Base-by-base conservation (phyloP, 768 basidiomycete genomes). In the Leucosporidium scottii region DNA sequence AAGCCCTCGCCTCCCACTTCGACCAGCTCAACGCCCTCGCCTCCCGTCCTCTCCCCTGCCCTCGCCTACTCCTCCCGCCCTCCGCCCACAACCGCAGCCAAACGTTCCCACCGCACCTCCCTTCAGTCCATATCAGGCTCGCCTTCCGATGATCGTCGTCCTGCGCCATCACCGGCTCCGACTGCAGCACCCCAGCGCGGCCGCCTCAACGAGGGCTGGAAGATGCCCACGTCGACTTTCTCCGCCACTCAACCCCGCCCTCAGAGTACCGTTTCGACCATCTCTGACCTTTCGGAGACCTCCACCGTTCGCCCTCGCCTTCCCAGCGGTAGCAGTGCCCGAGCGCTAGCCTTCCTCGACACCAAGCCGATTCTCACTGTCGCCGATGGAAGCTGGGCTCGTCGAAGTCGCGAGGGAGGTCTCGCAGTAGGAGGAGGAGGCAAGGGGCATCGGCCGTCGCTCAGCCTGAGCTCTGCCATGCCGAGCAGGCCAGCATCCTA, bases 181-280 rank as follows among this genome's bases (percentile, higher is more conserved):
- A 23, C 21, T n/a, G 18, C 10, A 20, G 9, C 30, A 20, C 25
- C 27, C 7, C 20, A 9, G 17, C 58, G 23, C 6, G 63, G 55
- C 1, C 55, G 63, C 27, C 69, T 70, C 65, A 67, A 67, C 62
- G 2, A 27, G 20, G 36, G 34, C 8, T 70, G 61, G 59, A 47
- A 48, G 49, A 67, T 70, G 69, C 69, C 69, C 13, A 30, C 17
- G 3, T 34, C 34, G 34, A 31, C 47, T 5, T 2, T 8, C 48
- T 20, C n/a, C 48, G 10, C 44, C 10, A 28, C n/a, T 20, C 49
- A 27, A 18, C 1, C 57, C 3, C 4, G 50, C 23, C 34, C 31
- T n/a, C 21, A 18, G 34, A 25, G 25, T 6, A 49, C 56, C 9
- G 23, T 50, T 49, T 31, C 30, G 21, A 61, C 44, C 58, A 5